Evolutionary conservation across 2,329 filamentous ascomycete genomes (phyloP), one percentile per base, ranked within the genome.

Genomic region (Verticillium klebahnii): DNA sequence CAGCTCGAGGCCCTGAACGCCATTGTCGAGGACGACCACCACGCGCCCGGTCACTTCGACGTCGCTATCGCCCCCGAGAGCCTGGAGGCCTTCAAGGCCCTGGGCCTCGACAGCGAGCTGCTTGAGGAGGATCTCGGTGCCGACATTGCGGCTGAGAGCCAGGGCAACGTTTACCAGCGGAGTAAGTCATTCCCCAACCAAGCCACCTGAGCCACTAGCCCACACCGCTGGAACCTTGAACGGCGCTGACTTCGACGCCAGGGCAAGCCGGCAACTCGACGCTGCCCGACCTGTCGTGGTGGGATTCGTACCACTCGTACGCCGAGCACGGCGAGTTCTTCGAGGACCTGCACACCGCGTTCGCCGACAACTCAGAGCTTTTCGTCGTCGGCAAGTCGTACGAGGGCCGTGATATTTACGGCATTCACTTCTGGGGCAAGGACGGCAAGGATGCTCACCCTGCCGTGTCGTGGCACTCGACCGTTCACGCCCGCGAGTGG

Each of bases 381-480:
- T 71, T 83, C 6, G 76, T 74, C 2, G 72, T 77, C 5, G 82
- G 82, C 0, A 74, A 70, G 17, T 82, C 80, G 1, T 75, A 75
- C 50, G 70, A 81, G 66, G 79, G 79, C 11, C 72, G 80, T 32
- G 69, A 74, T 61, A 90, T 92, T 57, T 82, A 84, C 17, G 89
- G 86, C 0, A 66, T 84, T 56, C 81, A 83, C 64, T 72, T 84
- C 34, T 83, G 74, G 70, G 81, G 81, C 17, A 69, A 70, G 5
- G 69, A 67, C 9, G 74, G 75, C 1, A 70, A 59, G 58, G 74
- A 72, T 36, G 78, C 77, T 14, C 81, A 81, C 68, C 78, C 79
- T 39, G 81, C 77, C 32, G 71, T 82, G 37, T 72, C 82, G 19
- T 78, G 78, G 64, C 82, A 84, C 61, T 77, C 78, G 25, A 83